Evolutionary conservation across 768 basidiomycete genomes (phyloP).

Genomic region (Neoboletus subvelutipes): DNA sequence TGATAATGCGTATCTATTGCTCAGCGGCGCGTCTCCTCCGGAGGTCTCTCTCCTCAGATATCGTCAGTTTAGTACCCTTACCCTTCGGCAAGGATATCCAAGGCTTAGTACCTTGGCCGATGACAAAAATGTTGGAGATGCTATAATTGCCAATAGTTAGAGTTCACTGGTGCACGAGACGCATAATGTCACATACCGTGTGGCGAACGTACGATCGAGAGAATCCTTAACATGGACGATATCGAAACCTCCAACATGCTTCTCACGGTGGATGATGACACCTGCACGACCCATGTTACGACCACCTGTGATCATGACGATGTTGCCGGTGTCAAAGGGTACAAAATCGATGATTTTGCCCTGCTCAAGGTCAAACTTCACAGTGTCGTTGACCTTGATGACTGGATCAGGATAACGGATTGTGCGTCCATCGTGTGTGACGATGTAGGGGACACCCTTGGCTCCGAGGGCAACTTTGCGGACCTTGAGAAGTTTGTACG

Average conservation of each 20-base stretch:
- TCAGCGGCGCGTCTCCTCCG: conserved; percentile 81
- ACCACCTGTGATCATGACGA: conserved; percentile 97
- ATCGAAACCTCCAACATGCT: conserved; percentile 97
- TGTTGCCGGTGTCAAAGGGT: conserved; percentile 96
- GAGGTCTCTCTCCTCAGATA: conserved; percentile 93
- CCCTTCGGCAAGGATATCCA: conserved; percentile 97
- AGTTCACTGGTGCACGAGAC: not conserved
- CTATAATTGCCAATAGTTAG: conserved; percentile 39
- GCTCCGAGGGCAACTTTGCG: conserved; percentile 87
- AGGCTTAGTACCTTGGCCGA: conserved; percentile 93
- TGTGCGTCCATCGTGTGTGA: conserved; percentile 99
- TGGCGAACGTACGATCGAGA: conserved; percentile 94
- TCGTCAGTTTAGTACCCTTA: conserved; percentile 97
- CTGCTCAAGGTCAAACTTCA: conserved; percentile 95
- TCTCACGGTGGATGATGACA: conserved; percentile 94
- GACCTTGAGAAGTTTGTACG: conserved; percentile 96
- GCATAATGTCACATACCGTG: conserved; percentile 62
- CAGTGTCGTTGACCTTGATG: conserved; percentile 95
- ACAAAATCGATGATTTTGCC: conserved; percentile 90
- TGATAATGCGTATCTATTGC: conserved; percentile 43
- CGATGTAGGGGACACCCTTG: conserved; percentile 93
- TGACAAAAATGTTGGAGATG: conserved; percentile 96
- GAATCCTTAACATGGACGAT: conserved; percentile 98
- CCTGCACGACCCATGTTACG: conserved; percentile 99
- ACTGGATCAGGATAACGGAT: conserved; percentile 98